Conservation (phyloP, 805 yeast species). For the Metschnikowia sp. region DNA sequence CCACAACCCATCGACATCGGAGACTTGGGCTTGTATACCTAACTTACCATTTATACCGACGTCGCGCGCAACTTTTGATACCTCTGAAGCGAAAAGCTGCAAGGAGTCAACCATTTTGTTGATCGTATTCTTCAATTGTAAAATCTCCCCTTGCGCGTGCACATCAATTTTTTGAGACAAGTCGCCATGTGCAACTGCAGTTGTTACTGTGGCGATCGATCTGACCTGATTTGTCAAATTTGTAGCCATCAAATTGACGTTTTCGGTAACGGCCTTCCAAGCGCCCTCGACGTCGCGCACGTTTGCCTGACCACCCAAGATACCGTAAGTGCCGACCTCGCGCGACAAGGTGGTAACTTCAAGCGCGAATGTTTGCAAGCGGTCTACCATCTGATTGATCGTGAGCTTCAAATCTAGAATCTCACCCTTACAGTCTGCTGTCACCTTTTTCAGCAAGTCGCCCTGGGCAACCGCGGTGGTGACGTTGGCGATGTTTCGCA, state of each 20-base stretch:
- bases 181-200: slow-evolving; percentile 91
- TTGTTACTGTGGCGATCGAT: slow-evolving; percentile 84
- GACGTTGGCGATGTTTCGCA: slow-evolving; percentile 81
- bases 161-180: slow-evolving; percentile 81
- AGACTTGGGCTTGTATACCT: slow-evolving; percentile 89
- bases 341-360: slow-evolving; percentile 46
- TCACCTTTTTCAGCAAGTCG: slow-evolving; percentile 74
- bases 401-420: slow-evolving; percentile 44
- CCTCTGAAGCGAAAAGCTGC: slow-evolving; percentile 84
- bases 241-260: slow-evolving; percentile 47
- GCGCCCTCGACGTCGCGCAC: slow-evolving; percentile 52
- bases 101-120: slow-evolving; percentile 91
- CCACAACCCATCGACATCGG: slow-evolving; percentile 90
- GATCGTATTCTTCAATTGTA: slow-evolving; percentile 80
- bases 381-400: slow-evolving; percentile 51
- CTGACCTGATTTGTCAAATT: slow-evolving; percentile 72
- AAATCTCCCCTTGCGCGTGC: slow-evolving; percentile 86
- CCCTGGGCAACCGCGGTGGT: slow-evolving; percentile 88
- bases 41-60: slow-evolving; percentile 92
- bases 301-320: slow-evolving; percentile 49
- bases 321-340: slow-evolving; percentile 47
- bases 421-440: slow-evolving; percentile 71
- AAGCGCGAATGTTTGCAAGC: slow-evolving; percentile 45
- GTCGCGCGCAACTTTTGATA: slow-evolving; percentile 85
- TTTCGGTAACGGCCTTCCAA: slow-evolving; percentile 48